These are phyloP conservation scores for Cladosporium sp. DNA, from an alignment of 2,329 filamentous ascomycete species.

Conservation along the genomic window DNA sequence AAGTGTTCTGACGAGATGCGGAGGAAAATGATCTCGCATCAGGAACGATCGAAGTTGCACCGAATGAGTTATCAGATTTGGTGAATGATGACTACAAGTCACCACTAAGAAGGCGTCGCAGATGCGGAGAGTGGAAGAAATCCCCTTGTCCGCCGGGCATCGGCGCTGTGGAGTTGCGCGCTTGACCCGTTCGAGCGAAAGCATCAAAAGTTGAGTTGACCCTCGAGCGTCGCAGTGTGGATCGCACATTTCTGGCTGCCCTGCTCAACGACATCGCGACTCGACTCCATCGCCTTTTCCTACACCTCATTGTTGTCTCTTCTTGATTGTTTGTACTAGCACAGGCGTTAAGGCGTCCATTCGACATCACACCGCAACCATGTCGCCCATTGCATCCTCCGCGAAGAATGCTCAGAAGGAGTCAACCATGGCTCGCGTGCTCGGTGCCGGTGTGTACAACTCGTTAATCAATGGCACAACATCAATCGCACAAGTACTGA, in stretches of 20 bases:
- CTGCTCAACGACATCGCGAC: slow-evolving; percentile 6
- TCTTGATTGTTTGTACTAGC: not conserved
- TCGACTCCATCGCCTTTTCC: not conserved
- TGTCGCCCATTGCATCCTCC: slow-evolving; percentile 9
- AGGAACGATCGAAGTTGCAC: not conserved
- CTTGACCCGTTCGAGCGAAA: not conserved
- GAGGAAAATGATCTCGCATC: not conserved
- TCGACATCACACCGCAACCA: not conserved
- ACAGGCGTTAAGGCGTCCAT: slow-evolving; percentile 10
- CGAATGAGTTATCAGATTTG: not conserved
- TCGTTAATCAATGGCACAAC: slow-evolving; percentile 17
- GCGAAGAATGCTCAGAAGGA: slow-evolving; percentile 72
- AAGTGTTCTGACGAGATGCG: too few relatives aligned
- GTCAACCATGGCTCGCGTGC: slow-evolving; percentile 78
- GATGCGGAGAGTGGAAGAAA: not conserved
- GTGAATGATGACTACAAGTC: not conserved
- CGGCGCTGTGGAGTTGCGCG: not conserved
- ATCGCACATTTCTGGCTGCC: not conserved
- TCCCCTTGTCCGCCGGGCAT: not conserved
- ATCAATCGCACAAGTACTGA: slow-evolving; percentile 8
- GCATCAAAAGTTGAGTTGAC: not conserved
- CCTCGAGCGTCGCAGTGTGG: not conserved
- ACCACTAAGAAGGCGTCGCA: not conserved
- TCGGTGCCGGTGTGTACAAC: slow-evolving; percentile 74
- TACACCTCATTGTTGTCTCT: not conserved